phyloP scores from a whole-genome alignment of 306 rosid species.

The Trifolium subterraneum region DNA sequence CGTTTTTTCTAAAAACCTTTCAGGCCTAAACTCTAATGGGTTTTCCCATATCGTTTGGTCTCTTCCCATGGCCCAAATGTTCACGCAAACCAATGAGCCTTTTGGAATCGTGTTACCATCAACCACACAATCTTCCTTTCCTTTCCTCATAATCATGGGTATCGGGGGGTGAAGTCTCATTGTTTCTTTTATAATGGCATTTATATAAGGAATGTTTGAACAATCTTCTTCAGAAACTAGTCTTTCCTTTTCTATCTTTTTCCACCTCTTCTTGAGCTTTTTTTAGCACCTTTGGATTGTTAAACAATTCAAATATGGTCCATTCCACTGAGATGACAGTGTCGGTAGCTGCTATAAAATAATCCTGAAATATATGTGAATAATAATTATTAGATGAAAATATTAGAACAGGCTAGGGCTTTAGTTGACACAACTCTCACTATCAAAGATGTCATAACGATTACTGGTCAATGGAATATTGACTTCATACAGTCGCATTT shows the following conservation, averaged over 20 bases:
- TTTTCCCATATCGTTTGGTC: constrained; percentile 47
- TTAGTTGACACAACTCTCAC: too few relatives aligned
- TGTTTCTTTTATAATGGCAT: constrained; percentile 36
- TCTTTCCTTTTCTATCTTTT: constrained; percentile 33
- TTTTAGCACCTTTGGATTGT: constrained; percentile 48
- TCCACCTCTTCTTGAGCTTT: constrained; percentile 56
- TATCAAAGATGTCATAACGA: too few relatives aligned
- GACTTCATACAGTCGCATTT: too few relatives aligned
- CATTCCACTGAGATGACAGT: constrained; percentile 49
- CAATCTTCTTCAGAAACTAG: constrained; percentile 50
- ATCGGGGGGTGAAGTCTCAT: constrained; percentile 9
- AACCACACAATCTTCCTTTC: constrained; percentile 38
- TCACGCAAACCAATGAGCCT: constrained; percentile 30
- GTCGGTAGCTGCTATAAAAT: constrained; percentile 48
- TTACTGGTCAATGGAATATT: too few relatives aligned
- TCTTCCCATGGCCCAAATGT: constrained; percentile 60
- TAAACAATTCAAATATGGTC: constrained; percentile 58
- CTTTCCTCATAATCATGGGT: constrained; percentile 47
- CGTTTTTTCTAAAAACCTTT: background rate
- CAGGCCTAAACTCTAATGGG: constrained; percentile 42
- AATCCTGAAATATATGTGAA: constrained; percentile 46
- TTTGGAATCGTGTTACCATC: constrained; percentile 41
- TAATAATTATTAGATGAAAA: too few relatives aligned
- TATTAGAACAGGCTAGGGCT: too few relatives aligned
- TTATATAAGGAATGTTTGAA: constrained; percentile 53